These are phyloP conservation scores for Scenedesmus sp. DNA, from an alignment of 163 green algal genomes.

Conservation along the genomic window DNA sequence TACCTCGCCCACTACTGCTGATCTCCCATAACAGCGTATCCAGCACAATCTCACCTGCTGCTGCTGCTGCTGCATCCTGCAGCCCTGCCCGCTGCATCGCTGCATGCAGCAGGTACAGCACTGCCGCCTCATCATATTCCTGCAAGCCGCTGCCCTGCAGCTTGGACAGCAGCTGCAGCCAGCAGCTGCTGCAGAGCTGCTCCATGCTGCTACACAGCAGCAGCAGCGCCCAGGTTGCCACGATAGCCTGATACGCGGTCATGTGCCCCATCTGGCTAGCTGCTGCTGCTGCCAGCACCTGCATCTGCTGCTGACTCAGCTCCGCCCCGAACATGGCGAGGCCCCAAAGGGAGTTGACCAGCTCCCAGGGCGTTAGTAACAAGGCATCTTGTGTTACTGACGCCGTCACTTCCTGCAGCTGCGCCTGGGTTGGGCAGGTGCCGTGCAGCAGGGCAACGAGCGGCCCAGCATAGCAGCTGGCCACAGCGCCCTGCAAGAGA, in stretches of 20 bases:
- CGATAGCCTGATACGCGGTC: constrained; percentile 21
- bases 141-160: not conserved
- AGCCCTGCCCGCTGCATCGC: constrained; percentile 22
- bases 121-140: constrained; percentile 23
- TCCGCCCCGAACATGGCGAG: constrained; percentile 20
- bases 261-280: not conserved
- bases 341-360: constrained; percentile 12
- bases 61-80: not conserved
- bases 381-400: not conserved
- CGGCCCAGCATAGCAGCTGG: not conserved
- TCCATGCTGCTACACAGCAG: constrained; percentile 14
- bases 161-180: not conserved
- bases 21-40: not conserved
- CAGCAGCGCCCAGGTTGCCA: constrained; percentile 10
- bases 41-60: not conserved
- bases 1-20: not conserved
- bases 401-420: not conserved
- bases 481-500: not conserved
- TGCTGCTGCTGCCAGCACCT: not conserved
- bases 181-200: not conserved
- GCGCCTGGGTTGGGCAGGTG: not conserved
- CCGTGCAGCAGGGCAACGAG: constrained; percentile 15
- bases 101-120: constrained; percentile 46
- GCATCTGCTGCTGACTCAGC: constrained; percentile 16
- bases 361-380: constrained; percentile 1